Conservation (phyloP, 164 flowering plant species). For the Dillenia turbinata region DNA sequence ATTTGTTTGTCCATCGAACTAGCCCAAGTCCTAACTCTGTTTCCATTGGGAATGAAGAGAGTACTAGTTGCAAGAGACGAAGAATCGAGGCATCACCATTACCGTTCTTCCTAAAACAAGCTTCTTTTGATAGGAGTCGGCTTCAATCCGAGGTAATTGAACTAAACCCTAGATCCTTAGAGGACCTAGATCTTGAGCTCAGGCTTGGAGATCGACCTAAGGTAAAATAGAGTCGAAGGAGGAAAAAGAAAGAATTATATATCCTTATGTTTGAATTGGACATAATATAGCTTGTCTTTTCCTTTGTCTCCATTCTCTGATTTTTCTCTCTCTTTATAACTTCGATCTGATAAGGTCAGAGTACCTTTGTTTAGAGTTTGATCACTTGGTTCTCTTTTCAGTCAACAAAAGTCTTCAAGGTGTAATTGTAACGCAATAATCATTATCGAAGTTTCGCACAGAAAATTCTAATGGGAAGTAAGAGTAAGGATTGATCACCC, state of each 20-base stretch:
- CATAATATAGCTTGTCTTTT: conserved; percentile 3
- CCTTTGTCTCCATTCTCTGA: conserved; percentile 1
- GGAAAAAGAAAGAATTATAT: no score
- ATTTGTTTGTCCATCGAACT: conserved; percentile 21
- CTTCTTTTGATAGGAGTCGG: conserved; percentile 19
- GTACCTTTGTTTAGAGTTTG: conserved; percentile 14
- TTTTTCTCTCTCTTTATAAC: not conserved
- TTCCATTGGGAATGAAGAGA: conserved; percentile 19
- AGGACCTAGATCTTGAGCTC: conserved; percentile 85
- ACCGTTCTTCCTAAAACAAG: conserved; percentile 27
- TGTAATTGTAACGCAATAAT: conserved; percentile 14
- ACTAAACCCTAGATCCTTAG: conserved; percentile 26
- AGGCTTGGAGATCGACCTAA: conserved; percentile 66
- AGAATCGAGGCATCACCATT: conserved; percentile 24
- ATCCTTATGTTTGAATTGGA: conserved; percentile 2
- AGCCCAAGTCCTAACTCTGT: conserved; percentile 7
- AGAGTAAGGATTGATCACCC: no score
- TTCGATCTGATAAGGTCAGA: conserved; percentile 3
- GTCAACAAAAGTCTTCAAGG: conserved; percentile 10
- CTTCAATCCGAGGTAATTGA: conserved; percentile 28
- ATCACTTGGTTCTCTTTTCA: conserved; percentile 6
- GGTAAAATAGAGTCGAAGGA: conserved; percentile 27
- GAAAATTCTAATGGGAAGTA: no score
- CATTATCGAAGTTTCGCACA: not conserved
- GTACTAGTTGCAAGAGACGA: conserved; percentile 34